These are phyloP conservation scores for Fistulina hepatica DNA, from an alignment of 1,284 basidiomycete genomes.

Conservation along the genomic window DNA sequence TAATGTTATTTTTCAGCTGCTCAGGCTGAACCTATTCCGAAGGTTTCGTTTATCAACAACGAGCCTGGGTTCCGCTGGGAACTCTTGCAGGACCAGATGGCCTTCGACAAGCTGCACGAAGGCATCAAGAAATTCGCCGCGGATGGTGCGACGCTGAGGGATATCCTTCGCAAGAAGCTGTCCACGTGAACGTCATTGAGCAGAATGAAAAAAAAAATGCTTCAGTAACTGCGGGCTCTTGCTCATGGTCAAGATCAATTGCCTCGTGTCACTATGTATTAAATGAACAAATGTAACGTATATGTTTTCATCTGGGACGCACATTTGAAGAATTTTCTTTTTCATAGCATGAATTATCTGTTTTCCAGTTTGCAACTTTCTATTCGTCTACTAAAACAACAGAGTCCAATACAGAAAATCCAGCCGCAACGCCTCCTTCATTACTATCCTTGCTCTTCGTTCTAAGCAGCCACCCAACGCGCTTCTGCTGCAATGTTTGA, in stretches of 20 bases:
- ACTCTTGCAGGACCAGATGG: conserved; percentile 88
- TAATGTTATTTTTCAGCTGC: conserved; percentile 30
- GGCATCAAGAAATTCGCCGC: conserved; percentile 96
- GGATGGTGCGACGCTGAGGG: conserved; percentile 87
- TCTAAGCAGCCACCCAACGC: conserved; percentile 78
- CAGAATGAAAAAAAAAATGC: conserved; percentile 3
- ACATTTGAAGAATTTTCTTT: too few species aligned
- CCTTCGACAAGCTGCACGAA: conserved; percentile 93
- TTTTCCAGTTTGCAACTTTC: too few species aligned
- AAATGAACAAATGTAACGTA: too few species aligned
- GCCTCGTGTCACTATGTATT: too few species aligned
- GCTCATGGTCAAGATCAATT: too few species aligned
- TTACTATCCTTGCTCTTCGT: conserved; percentile 91
- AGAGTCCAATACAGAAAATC: conserved; percentile 82
- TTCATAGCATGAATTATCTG: too few species aligned
- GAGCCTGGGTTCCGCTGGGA: conserved; percentile 94
- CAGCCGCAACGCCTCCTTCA: conserved; percentile 91
- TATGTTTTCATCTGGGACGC: too few species aligned
- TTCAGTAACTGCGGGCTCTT: too few species aligned
- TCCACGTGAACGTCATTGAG: conserved; percentile 29
- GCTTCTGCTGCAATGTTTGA: conserved; percentile 32
- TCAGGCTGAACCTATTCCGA: conserved; percentile 53
- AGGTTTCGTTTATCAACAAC: conserved; percentile 84
- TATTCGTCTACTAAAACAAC: conserved; percentile 53
- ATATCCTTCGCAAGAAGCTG: conserved; percentile 73